These are phyloP conservation scores for Candida qinlingensis DNA, from an alignment of 805 yeast species.

Conservation along the genomic window DNA sequence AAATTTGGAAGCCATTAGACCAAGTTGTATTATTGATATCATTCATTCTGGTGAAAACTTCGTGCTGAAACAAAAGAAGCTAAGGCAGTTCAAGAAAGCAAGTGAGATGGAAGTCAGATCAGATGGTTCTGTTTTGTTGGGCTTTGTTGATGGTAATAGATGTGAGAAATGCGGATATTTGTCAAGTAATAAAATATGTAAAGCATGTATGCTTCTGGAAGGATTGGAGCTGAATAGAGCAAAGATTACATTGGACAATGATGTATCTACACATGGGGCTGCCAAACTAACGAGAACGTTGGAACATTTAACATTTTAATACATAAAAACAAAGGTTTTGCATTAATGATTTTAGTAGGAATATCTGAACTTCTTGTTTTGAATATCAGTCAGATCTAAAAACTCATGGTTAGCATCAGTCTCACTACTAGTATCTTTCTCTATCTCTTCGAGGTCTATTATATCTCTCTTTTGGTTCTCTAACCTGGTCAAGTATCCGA, in stretches of 20 bases:
- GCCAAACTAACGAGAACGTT: constrained; percentile 56
- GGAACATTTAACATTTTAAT: constrained; percentile 57
- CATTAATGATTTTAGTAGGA: not conserved
- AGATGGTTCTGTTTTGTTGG: constrained; percentile 58
- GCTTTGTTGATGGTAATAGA: constrained; percentile 57
- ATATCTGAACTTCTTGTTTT: constrained; percentile 10
- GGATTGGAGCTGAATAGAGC: constrained; percentile 79
- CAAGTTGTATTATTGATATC: constrained; percentile 90
- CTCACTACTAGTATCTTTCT: not conserved
- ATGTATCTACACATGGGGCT: constrained; percentile 52
- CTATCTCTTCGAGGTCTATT: not conserved
- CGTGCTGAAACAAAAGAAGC: constrained; percentile 54
- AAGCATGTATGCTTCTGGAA: constrained; percentile 84
- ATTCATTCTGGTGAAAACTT: constrained; percentile 91
- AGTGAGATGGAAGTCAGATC: constrained; percentile 46
- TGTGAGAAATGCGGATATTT: constrained; percentile 91
- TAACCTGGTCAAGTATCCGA: constrained; percentile 34
- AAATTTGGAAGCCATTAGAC: constrained; percentile 83
- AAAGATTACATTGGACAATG: constrained; percentile 50
- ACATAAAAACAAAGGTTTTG: not conserved
- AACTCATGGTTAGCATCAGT: constrained; percentile 4
- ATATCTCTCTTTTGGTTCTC: constrained; percentile 48
- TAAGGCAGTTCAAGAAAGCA: constrained; percentile 27
- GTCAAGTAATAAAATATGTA: constrained; percentile 83
- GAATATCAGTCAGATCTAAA: constrained; percentile 10